Evolutionary conservation across 2,329 filamentous ascomycete species (phyloP).

Genomic region (Colletotrichum coccodes): DNA sequence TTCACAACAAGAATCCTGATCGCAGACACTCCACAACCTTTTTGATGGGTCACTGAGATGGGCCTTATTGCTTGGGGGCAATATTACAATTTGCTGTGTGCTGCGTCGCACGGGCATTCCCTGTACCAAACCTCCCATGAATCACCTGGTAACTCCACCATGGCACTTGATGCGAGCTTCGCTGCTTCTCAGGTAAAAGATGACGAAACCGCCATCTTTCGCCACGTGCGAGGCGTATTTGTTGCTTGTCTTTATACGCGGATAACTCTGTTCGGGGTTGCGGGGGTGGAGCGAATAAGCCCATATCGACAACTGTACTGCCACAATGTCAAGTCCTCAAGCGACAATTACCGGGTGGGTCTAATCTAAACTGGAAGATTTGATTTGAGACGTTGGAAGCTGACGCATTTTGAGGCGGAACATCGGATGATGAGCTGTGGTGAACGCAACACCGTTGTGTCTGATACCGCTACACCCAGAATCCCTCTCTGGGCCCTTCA

Average conservation of each 20-base stretch:
- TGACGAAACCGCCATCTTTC: not conserved
- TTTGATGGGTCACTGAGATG: not conserved
- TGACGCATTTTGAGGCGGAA: not conserved
- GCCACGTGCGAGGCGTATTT: constrained; percentile 10
- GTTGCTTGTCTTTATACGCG: not conserved
- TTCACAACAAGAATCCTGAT: constrained; percentile 5
- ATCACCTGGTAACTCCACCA: not conserved
- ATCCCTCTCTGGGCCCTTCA: not conserved
- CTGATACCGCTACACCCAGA: not conserved
- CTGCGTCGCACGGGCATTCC: no score
- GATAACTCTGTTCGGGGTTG: not conserved
- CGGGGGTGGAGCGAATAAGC: no score
- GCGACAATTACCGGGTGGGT: not conserved
- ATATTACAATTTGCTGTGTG: not conserved
- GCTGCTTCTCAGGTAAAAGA: not conserved
- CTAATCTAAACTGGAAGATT: not conserved
- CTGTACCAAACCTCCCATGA: not conserved
- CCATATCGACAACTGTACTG: not conserved
- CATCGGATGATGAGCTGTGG: not conserved
- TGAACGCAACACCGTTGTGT: not conserved
- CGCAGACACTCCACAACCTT: not conserved
- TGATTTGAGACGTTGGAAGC: not conserved
- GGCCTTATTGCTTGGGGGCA: not conserved
- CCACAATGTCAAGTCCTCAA: not conserved
- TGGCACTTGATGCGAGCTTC: not conserved